Conservation (phyloP, 441 rosid species). For the Capsella rubella region DNA sequence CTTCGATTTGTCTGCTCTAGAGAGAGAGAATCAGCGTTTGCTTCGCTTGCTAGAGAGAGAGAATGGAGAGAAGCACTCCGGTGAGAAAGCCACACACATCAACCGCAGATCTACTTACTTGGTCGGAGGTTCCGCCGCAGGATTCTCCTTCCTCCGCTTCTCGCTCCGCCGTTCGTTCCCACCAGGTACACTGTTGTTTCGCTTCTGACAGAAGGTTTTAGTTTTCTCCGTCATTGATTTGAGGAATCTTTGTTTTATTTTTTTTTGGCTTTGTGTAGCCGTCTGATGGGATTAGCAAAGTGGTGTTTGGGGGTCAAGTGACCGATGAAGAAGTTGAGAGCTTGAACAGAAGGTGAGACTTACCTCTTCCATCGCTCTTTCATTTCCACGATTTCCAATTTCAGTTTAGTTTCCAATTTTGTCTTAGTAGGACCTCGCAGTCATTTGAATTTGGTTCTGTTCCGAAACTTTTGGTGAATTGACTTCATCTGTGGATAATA, state of each 20-base stretch:
- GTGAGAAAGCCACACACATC: slow-evolving; percentile 88
- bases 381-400: slow-evolving; percentile 2
- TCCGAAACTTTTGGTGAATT: background rate
- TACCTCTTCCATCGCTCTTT: background rate
- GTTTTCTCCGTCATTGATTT: background rate
- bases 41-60: background rate
- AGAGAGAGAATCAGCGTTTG: background rate
- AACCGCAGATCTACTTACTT: slow-evolving; percentile 98
- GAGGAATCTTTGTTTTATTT: background rate
- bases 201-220: background rate
- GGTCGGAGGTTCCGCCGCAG: slow-evolving; percentile 80
- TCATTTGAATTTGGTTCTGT: slow-evolving; percentile 20
- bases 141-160: slow-evolving; percentile 65
- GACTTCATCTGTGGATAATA: background rate
- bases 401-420: slow-evolving; percentile 13
- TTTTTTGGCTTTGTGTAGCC: slow-evolving; percentile 53
- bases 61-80: slow-evolving; percentile 89
- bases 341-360: slow-evolving; percentile 80
- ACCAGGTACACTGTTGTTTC: slow-evolving; percentile 49
- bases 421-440: background rate
- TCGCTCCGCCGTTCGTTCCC: slow-evolving; percentile 70
- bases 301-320: slow-evolving; percentile 97
- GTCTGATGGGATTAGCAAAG: slow-evolving; percentile 94
- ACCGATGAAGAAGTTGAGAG: slow-evolving; percentile 92
- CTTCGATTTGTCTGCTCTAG: slow-evolving; percentile 4